Conservation (phyloP, 257 asterid species). For the Solanum bulbocastanum region DNA sequence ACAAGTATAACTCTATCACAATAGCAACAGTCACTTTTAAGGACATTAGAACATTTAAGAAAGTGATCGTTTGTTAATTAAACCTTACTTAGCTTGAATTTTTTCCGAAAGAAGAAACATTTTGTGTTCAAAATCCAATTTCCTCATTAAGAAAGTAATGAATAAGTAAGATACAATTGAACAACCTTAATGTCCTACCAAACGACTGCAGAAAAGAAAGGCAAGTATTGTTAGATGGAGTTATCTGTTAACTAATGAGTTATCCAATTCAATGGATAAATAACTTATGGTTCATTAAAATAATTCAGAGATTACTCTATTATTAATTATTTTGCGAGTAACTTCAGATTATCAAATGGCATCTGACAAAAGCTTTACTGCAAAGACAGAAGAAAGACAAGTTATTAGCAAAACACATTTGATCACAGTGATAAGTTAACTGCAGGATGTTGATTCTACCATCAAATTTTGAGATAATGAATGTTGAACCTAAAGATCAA, state of each 20-base stretch:
- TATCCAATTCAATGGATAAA: not conserved
- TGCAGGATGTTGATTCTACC: not conserved
- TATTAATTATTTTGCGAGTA: not conserved
- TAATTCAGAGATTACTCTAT: not conserved
- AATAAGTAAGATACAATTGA: not conserved
- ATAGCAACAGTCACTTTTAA: not conserved
- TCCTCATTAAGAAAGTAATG: not conserved
- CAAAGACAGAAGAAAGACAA: not conserved
- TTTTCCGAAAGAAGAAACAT: not conserved
- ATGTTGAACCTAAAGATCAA: not conserved
- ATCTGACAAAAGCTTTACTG: not conserved
- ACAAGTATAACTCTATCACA: not conserved
- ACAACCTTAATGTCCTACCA: not conserved
- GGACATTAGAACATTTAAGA: not conserved
- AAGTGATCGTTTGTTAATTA: not conserved
- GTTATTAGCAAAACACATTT: not conserved
- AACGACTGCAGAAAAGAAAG: not conserved
- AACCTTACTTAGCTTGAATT: not conserved
- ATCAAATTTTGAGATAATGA: not conserved
- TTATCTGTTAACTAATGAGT: not conserved
- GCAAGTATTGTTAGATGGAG: not conserved
- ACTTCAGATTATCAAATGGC: not conserved
- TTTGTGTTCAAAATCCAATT: not conserved
- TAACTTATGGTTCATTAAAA: not conserved
- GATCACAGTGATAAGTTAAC: not conserved